Evolutionary conservation across 202 grass and related monocot genomes (phyloP).

Genomic region (Carex arenaria): DNA sequence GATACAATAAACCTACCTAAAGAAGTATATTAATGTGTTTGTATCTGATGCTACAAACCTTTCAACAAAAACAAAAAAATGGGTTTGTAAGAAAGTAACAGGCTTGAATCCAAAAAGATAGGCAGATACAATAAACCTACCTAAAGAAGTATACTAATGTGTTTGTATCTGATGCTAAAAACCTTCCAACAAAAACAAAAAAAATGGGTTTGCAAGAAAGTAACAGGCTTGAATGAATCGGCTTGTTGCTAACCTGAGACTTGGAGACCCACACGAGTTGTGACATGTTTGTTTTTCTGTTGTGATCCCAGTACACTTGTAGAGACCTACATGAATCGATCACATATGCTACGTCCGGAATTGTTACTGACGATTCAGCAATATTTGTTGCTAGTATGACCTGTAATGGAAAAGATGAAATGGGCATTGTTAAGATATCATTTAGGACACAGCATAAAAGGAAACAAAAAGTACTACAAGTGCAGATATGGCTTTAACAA

Average conservation of each 20-base stretch:
- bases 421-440: conserved; percentile 5
- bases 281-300: conserved; percentile 58
- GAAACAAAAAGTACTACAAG: background rate
- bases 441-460: background rate
- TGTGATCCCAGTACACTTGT: conserved; percentile 78
- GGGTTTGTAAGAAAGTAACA: background rate
- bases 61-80: background rate
- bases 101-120: background rate
- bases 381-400: conserved; percentile 96
- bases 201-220: background rate
- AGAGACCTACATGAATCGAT: conserved; percentile 93
- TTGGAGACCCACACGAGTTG: conserved; percentile 87
- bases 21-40: background rate
- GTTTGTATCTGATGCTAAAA: background rate
- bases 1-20: background rate
- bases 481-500: background rate
- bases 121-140: background rate
- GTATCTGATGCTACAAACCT: background rate
- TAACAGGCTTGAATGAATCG: background rate
- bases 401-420: conserved; percentile 38
- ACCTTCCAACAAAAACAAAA: background rate
- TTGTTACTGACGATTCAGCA: conserved; percentile 94
- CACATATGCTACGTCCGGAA: conserved; percentile 78
- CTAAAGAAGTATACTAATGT: conserved; percentile 6
- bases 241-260: conserved; percentile 51